These are phyloP conservation scores for Fusarium nurragi DNA, from an alignment of 2,329 filamentous ascomycete species.

Conservation along the genomic window DNA sequence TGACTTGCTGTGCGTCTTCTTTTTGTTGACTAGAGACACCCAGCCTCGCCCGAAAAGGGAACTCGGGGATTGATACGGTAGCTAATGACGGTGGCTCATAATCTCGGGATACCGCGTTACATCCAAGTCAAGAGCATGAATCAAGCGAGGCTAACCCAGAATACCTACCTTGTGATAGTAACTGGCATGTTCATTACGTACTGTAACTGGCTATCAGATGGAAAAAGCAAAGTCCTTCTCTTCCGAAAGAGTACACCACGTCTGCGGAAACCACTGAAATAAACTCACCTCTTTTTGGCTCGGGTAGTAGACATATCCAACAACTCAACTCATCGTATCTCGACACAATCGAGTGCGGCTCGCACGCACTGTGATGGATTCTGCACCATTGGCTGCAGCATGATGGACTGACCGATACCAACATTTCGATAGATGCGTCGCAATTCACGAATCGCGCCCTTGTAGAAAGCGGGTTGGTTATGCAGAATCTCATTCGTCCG, in stretches of 20 bases:
- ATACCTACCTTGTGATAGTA: slow-evolving; percentile 3
- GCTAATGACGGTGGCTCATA: slow-evolving; percentile 20
- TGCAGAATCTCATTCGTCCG: slow-evolving; percentile 25
- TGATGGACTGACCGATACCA: slow-evolving; percentile 36
- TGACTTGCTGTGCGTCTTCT: slow-evolving; percentile 18
- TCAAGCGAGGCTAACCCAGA: slow-evolving; percentile 29
- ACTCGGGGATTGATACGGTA: slow-evolving; percentile 22
- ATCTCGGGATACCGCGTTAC: slow-evolving; percentile 31
- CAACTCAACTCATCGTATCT: slow-evolving; percentile 26
- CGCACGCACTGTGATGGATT: slow-evolving; percentile 33
- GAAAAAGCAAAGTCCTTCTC: slow-evolving; percentile 6
- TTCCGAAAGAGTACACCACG: not conserved
- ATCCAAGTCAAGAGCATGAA: slow-evolving; percentile 18
- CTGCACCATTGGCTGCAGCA: slow-evolving; percentile 33
- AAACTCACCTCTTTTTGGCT: slow-evolving; percentile 13
- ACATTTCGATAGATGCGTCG: slow-evolving; percentile 39
- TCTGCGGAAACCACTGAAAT: not conserved
- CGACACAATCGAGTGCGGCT: slow-evolving; percentile 23
- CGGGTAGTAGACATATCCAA: slow-evolving; percentile 34
- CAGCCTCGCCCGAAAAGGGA: slow-evolving; percentile 32
- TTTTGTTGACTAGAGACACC: slow-evolving; percentile 31
- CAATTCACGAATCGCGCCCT: slow-evolving; percentile 39
- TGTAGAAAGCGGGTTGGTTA: slow-evolving; percentile 21
- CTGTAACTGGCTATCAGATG: not conserved
- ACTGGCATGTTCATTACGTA: slow-evolving; percentile 13